Conservation (phyloP, 306 rosid genomes). For the Psophocarpus tetragonolobus region DNA sequence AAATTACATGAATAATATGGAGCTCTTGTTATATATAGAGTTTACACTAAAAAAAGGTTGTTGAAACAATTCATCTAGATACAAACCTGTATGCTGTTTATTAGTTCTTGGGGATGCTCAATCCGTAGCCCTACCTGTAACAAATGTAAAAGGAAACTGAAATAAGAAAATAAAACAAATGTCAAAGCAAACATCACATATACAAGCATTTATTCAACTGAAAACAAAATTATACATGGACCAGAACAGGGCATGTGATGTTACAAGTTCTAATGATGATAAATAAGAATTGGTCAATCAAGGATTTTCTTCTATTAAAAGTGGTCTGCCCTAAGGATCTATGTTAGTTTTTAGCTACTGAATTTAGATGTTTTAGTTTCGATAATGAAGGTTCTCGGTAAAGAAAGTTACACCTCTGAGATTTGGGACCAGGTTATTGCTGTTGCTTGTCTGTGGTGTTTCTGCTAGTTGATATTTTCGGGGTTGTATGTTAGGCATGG, state of each 20-base stretch:
- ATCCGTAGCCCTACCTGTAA: slow-evolving; percentile 91
- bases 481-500: neutral
- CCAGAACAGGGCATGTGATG: slow-evolving; percentile 17
- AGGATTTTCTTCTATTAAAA: slow-evolving; percentile 2
- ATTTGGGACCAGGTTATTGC: neutral
- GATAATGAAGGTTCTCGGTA: neutral
- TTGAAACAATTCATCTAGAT: slow-evolving; percentile 1
- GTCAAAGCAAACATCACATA: slow-evolving; percentile 21
- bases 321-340: neutral
- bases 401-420: neutral
- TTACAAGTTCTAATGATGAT: slow-evolving; percentile 1
- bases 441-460: neutral
- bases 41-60: neutral
- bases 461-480: neutral
- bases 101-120: slow-evolving; percentile 94
- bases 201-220: slow-evolving; percentile 8
- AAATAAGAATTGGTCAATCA: slow-evolving; percentile 5
- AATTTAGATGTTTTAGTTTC: neutral
- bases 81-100: slow-evolving; percentile 86
- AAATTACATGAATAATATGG: neutral
- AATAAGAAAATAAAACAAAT: slow-evolving; percentile 6
- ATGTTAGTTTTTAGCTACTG: neutral
- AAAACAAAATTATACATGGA: slow-evolving; percentile 2
- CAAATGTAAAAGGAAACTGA: slow-evolving; percentile 25
- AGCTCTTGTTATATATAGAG: neutral